Conservation (phyloP, 2,329 filamentous ascomycete genomes). For the Septoria linicola region DNA sequence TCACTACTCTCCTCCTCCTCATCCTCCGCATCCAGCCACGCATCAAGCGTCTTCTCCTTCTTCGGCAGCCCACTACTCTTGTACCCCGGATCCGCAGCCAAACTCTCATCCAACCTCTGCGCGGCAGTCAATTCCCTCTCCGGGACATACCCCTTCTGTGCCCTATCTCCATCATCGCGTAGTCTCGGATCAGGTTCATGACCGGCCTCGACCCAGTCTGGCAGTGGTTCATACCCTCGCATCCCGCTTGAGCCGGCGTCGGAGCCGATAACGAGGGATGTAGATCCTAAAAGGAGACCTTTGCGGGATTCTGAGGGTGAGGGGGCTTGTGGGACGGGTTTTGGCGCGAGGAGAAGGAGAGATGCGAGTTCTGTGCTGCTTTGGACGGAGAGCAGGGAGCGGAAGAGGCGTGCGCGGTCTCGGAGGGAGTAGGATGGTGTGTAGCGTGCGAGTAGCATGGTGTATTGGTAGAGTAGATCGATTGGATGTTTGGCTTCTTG, state of each 20-base stretch:
- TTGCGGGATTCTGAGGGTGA: conserved; percentile 83
- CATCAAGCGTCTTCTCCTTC: conserved; percentile 80
- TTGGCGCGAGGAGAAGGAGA: conserved; percentile 86
- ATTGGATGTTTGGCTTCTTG: conserved; percentile 61
- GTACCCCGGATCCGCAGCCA: conserved; percentile 42
- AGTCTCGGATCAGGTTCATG: conserved; percentile 74
- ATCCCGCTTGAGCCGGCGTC: conserved; percentile 48
- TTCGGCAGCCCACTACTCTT: conserved; percentile 51
- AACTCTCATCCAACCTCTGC: conserved; percentile 62
- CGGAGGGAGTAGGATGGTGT: conserved; percentile 94
- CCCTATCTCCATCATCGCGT: conserved; percentile 54
- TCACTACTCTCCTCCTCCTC: conserved; percentile 55
- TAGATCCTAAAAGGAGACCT: conserved; percentile 70
- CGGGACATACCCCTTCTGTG: conserved; percentile 39
- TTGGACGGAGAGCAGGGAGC: conserved; percentile 74
- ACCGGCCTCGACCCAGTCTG: conserved; percentile 80
- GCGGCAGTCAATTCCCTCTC: conserved; percentile 44
- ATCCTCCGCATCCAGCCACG: conserved; percentile 80
- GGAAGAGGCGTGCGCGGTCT: conserved; percentile 86
- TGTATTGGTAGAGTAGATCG: conserved; percentile 77
- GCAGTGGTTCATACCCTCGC: conserved; percentile 74
- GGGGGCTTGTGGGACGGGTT: conserved; percentile 85
- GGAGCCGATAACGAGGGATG: conserved; percentile 78
- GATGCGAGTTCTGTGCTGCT: conserved; percentile 77
- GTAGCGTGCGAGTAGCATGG: conserved; percentile 81